Base-by-base conservation (phyloP, 2,329 filamentous ascomycete genomes). In the Sarocladium brachiariae region DNA sequence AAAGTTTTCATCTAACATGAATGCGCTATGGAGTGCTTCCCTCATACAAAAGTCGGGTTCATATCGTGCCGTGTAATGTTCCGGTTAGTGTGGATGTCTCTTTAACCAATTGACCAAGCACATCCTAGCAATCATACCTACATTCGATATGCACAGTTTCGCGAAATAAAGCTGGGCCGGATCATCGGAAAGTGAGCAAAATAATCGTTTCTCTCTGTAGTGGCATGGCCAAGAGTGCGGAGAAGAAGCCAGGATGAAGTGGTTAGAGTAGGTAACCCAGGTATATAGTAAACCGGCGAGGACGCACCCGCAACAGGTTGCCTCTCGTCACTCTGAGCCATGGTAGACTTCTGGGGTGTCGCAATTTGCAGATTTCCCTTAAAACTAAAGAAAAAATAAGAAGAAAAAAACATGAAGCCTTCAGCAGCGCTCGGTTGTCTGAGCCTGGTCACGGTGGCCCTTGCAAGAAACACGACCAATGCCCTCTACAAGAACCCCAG, bases 401-500 rank as follows among this genome's bases (percentile, higher is more conserved):
- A 10, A 37, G 6, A 37, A 11, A 11, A 10, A 8, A 27, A 8
- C 6, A 49, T 49, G 46, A 49, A 49, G 31, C 21, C 10, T 21
- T 49, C 19, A 4, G 3, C 37, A 8, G 30, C 46, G 3, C 19
- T 19, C 5, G 7, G 18, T 25, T 5, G 30, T 56, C 54, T 41
- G 5, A 21, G 25, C 11, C 19, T 67, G 49, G 56, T 57, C 19
- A 58, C 53, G 31, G 51, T 56, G 25, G 54, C 53, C 34, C 54
- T 56, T 46, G 63, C 64, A 47, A 55, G 58, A 51, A 57, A 62
- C 33, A 39, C 41, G 31, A 59, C 55, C 24, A 21, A 19, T 25
- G 69, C 74, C 2, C 55, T 78, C 37, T 87, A 87, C 73, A 86
- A 84, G 61, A 72, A 88, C 61, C 69, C 83, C 4, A 72, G 71